Percentiles rank a stretch among this genome's conserved stretches.
These are phyloP conservation scores for Vigna mungo DNA, from an alignment of 306 rosid species.

Conservation along the genomic window DNA sequence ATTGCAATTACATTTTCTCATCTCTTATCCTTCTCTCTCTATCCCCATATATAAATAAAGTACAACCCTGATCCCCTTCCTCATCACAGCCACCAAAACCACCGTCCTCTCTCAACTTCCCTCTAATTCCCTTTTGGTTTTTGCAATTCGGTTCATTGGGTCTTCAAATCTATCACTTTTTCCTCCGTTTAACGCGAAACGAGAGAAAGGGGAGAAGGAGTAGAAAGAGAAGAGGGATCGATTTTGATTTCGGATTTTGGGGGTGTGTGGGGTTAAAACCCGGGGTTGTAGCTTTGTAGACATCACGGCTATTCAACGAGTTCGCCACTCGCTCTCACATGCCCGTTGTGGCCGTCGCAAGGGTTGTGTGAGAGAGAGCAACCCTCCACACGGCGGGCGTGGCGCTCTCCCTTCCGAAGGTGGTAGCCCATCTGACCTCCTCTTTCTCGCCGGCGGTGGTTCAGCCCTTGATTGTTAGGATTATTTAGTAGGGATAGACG, in stretches of 20 bases:
- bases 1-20: background rate
- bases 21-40: background rate
- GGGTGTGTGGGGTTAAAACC: slow-evolving; percentile 46
- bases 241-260: background rate
- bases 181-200: background rate
- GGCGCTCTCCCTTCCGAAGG: slow-evolving; percentile 99
- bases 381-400: slow-evolving; percentile 99
- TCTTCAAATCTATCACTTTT: slow-evolving; percentile 5
- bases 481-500: background rate
- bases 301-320: slow-evolving; percentile 97
- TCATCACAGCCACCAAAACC: background rate
- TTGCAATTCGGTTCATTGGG: background rate
- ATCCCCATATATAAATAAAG: background rate
- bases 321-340: slow-evolving; percentile 69
- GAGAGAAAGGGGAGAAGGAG: background rate
- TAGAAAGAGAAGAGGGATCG: background rate
- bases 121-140: slow-evolving; percentile 25
- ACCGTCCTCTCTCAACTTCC: background rate
- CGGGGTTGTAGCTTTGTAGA: slow-evolving; percentile 73
- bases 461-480: slow-evolving; percentile 20
- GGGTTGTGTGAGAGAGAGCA: slow-evolving; percentile 81
- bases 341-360: slow-evolving; percentile 81
- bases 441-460: slow-evolving; percentile 98
- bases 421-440: slow-evolving; percentile 98
- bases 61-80: background rate